These are phyloP conservation scores for Cercospora citrullina DNA, from an alignment of 2,329 filamentous ascomycete genomes.

Conservation along the genomic window DNA sequence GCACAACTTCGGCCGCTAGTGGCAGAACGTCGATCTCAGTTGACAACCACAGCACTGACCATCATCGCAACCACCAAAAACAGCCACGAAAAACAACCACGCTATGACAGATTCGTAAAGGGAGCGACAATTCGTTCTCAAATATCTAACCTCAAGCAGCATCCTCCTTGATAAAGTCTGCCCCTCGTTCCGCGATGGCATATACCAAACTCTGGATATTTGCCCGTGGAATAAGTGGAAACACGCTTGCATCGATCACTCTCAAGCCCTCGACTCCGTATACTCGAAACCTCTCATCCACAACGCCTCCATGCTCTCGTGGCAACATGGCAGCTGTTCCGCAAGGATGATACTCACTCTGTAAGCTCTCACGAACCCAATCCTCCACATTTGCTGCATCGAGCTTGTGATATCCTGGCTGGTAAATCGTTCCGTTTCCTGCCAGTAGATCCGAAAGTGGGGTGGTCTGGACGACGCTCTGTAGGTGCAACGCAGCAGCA, in stretches of 20 bases:
- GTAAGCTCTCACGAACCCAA: conserved; percentile 18
- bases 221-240: conserved; percentile 25
- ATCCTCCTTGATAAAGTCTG: conserved; percentile 18
- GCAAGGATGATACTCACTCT: conserved; percentile 20
- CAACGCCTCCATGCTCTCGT: conserved; percentile 25
- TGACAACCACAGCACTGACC: conserved; percentile 14
- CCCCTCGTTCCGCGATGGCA: conserved; percentile 28
- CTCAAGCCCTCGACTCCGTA: conserved; percentile 25
- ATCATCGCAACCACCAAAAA: conserved; percentile 3
- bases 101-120: conserved; percentile 3
- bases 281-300: conserved; percentile 26
- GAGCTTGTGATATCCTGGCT: conserved; percentile 16
- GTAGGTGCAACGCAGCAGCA: conserved; percentile 14
- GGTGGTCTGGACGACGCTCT: conserved; percentile 13
- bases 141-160: neutral
- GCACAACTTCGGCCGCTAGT: conserved; percentile 10
- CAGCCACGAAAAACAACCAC: conserved; percentile 12
- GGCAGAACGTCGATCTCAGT: conserved; percentile 13
- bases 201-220: conserved; percentile 29
- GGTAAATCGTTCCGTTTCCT: conserved; percentile 8
- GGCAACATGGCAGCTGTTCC: conserved; percentile 24
- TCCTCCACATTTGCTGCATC: conserved; percentile 13
- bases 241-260: conserved; percentile 30
- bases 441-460: conserved; percentile 13
- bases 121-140: neutral